These are phyloP conservation scores for Ganoderma sp. DNA, from an alignment of 1,284 basidiomycete genomes.

Conservation along the genomic window DNA sequence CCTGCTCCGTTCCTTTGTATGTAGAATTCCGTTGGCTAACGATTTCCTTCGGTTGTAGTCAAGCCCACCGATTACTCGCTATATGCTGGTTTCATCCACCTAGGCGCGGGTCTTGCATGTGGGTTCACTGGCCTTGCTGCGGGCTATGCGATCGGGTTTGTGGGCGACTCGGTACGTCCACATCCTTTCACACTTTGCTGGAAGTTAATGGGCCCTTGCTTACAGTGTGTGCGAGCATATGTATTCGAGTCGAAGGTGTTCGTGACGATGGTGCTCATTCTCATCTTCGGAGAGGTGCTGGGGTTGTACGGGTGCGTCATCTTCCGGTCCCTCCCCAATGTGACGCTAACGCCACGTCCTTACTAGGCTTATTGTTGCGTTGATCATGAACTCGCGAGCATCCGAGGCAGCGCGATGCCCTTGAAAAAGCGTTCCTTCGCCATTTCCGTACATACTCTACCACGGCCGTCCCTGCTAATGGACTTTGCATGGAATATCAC, in stretches of 20 bases:
- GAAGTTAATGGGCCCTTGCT: not conserved
- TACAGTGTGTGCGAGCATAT: constrained; percentile 73
- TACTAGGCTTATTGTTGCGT: constrained; percentile 80
- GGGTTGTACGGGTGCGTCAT: constrained; percentile 79
- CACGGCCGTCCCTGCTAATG: constrained; percentile 15
- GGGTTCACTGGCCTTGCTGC: constrained; percentile 95
- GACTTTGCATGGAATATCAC: constrained; percentile 25
- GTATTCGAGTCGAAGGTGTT: constrained; percentile 90
- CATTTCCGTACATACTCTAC: not conserved
- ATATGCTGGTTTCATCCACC: constrained; percentile 91
- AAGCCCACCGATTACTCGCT: constrained; percentile 70
- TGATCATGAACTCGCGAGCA: constrained; percentile 85
- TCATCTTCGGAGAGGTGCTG: constrained; percentile 95
- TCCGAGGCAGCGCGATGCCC: constrained; percentile 37
- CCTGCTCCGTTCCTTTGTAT: not conserved
- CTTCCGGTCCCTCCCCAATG: not conserved
- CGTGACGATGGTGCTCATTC: constrained; percentile 88
- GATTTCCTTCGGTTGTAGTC: constrained; percentile 51
- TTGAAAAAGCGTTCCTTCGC: constrained; percentile 14
- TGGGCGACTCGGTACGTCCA: constrained; percentile 86
- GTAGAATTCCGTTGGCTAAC: not conserved
- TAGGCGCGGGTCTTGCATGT: constrained; percentile 92
- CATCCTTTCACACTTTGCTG: not conserved
- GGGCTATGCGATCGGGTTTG: constrained; percentile 96
- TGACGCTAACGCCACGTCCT: not conserved